Conservation (phyloP, 768 basidiomycete species). For the Naganishia onofrii region DNA sequence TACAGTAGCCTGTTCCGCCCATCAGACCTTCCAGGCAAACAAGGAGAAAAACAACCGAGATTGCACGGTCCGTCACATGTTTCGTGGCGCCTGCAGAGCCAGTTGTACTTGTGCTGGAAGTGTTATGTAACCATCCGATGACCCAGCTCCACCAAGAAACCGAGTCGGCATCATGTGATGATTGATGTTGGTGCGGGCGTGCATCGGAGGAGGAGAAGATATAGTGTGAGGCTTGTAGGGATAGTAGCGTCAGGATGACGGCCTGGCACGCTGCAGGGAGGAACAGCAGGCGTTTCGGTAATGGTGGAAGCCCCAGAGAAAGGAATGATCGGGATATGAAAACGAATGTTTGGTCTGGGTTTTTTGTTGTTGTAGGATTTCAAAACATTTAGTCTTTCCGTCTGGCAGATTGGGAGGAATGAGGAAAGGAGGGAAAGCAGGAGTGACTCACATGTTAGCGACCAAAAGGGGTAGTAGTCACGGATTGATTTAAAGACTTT, state of each 20-base stretch:
- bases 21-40: constrained; percentile 87
- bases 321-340: constrained; percentile 91
- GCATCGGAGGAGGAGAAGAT: constrained; percentile 65
- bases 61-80: constrained; percentile 54
- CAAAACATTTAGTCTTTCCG: no score
- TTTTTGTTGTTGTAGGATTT: no score
- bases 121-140: background rate
- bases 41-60: constrained; percentile 68
- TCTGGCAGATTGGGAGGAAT: background rate
- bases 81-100: constrained; percentile 37
- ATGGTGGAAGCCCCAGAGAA: constrained; percentile 74
- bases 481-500: constrained; percentile 76
- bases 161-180: background rate
- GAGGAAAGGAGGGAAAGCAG: background rate
- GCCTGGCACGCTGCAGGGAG: constrained; percentile 75
- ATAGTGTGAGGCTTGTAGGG: constrained; percentile 45
- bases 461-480: constrained; percentile 93
- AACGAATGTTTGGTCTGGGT: constrained; percentile 68
- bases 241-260: constrained; percentile 57
- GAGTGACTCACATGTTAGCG: constrained; percentile 35
- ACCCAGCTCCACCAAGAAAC: constrained; percentile 21
- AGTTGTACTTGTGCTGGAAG: constrained; percentile 32
- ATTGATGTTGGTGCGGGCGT: constrained; percentile 52
- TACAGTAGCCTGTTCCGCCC: constrained; percentile 76
- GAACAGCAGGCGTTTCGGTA: constrained; percentile 67